Evolutionary conservation across 345 rosid genomes (phyloP).

Genomic region (Eucalyptus marginata): DNA sequence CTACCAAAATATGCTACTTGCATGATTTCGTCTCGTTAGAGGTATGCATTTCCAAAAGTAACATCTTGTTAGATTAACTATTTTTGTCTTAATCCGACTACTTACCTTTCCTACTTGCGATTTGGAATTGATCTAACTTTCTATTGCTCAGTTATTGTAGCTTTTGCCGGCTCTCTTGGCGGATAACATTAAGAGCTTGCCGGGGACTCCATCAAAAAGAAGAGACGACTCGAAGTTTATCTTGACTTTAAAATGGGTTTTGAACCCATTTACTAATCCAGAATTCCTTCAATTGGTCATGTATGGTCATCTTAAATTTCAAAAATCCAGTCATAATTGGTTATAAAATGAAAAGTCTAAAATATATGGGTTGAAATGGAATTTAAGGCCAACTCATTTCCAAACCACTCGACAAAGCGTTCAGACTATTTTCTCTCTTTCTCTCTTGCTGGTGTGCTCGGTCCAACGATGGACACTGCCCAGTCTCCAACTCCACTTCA

Average conservation of each 20-base stretch:
- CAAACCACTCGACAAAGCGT: background rate
- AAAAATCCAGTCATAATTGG: background rate
- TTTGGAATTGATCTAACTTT: background rate
- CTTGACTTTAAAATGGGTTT: background rate
- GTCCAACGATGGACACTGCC: background rate
- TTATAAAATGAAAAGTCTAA: background rate
- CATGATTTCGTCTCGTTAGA: accelerated
- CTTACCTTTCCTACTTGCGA: background rate
- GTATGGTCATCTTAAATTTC: accelerated
- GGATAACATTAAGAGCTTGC: background rate
- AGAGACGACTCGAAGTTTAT: too few species aligned
- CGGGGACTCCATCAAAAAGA: accelerated
- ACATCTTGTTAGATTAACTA: background rate
- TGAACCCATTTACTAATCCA: background rate
- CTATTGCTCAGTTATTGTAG: background rate
- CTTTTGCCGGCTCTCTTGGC: background rate
- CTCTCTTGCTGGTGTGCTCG: background rate
- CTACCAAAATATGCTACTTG: background rate
- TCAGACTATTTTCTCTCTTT: background rate
- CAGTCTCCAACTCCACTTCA: background rate
- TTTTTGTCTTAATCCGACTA: background rate
- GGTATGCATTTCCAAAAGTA: background rate
- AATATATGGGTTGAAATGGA: background rate
- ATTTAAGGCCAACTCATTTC: background rate
- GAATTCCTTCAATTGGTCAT: too few species aligned